Conservation (phyloP, 257 asterid species). For the Asclepias syriaca region DNA sequence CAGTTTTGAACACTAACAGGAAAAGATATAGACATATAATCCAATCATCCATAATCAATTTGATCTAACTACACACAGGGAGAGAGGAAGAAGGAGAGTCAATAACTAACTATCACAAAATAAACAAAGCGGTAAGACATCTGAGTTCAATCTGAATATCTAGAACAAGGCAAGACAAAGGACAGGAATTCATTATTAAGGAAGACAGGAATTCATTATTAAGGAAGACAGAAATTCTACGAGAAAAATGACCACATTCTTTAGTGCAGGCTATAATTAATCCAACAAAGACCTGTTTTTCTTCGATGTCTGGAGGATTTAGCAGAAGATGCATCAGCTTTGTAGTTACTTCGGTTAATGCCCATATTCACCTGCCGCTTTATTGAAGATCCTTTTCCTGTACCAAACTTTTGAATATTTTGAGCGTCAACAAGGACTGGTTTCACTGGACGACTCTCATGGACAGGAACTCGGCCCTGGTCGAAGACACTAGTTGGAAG, state of each 20-base stretch:
- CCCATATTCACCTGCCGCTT: constrained; percentile 62
- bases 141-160: background rate
- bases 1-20: background rate
- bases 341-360: constrained; percentile 47
- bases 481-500: constrained; percentile 39
- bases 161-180: background rate
- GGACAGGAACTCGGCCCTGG: constrained; percentile 50
- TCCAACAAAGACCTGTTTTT: constrained; percentile 48
- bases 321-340: constrained; percentile 47
- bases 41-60: background rate
- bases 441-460: constrained; percentile 58
- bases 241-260: background rate
- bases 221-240: background rate
- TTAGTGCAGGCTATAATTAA: constrained; percentile 9
- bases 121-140: background rate
- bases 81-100: background rate
- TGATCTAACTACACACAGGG: background rate
- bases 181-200: background rate
- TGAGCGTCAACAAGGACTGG: constrained; percentile 74
- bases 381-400: constrained; percentile 67
- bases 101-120: background rate
- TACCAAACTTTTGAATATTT: constrained; percentile 59
- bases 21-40: background rate
- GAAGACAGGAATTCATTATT: background rate
- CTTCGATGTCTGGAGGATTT: constrained; percentile 60